phyloP scores from a whole-genome alignment of 352 stramenopile genomes.

The Phytopythium ostracodes region DNA sequence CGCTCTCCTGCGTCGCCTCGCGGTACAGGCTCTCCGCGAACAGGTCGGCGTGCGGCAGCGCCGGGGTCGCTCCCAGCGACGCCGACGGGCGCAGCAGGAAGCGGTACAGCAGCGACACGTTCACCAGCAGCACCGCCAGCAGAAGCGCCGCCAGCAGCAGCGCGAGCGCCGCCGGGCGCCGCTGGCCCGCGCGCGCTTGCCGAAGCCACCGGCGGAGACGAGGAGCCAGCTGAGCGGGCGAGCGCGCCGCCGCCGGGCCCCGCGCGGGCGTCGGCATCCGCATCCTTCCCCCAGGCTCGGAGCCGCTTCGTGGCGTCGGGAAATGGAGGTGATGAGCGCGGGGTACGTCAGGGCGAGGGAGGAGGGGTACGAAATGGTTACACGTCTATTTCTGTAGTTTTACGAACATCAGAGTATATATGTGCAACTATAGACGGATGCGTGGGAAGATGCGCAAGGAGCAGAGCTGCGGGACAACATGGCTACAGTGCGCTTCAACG shows the following conservation, averaged over 20 bases:
- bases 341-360: not conserved
- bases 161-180: not conserved
- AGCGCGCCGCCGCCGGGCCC: not conserved
- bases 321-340: not conserved
- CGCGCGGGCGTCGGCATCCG: not conserved
- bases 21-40: constrained; percentile 5
- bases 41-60: not conserved
- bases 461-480: too few relatives aligned
- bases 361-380: not conserved
- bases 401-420: too few relatives aligned
- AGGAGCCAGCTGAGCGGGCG: not conserved
- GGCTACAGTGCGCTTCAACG: too few relatives aligned
- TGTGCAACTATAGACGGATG: too few relatives aligned
- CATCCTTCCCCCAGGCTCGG: not conserved
- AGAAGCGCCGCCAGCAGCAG: not conserved
- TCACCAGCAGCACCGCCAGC: constrained; percentile 1
- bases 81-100: not conserved
- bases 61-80: not conserved
- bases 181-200: not conserved
- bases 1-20: not conserved
- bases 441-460: too few relatives aligned
- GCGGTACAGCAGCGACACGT: not conserved
- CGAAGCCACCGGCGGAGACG: not conserved
- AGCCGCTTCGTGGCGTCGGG: not conserved
- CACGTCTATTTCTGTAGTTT: not conserved